Base-by-base conservation (phyloP, 2,329 filamentous ascomycete genomes). In the Clarireedia homoeocarpa region DNA sequence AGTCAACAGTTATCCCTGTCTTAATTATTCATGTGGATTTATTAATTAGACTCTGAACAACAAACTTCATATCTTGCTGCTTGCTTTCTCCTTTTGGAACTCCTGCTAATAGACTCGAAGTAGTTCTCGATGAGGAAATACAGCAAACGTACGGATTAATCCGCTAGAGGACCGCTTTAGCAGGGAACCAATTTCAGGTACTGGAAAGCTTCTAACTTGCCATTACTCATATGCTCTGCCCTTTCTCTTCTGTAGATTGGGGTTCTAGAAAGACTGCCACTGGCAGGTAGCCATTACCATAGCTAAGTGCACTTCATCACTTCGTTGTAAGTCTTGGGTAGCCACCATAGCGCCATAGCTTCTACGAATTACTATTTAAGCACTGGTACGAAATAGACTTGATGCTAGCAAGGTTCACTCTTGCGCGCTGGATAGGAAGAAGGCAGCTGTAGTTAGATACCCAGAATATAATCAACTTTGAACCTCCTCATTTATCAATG, bases 1-100 rank as follows among this genome's bases (percentile, higher is more conserved):
- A 39, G 53, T 55, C 53, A 55, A 55, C 53, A 55, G 53, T 55
- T 55, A 55, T 55, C 53, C 53, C 53, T 55, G 53, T 55, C 53
- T 55, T 55, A 55, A 55, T 42, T 27, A 44, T 44, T 40, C 47
- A 55, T 55, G 53, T 55, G 53, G 53, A 55, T 48, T 48, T 34
- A 48, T 42, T 55, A 55, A 55, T 55, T 55, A 55, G 53, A 55
- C 53, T 55, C 53, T 55, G 53, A 55, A 55, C 27, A 55, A 42
- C 39, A 51, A 36, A 51, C 15, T 36, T 26, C 38, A 55, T 24
- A 7, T 17, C 4, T 50, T 50, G 4, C 45, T 12, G 3, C 51
- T 51, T 45, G 20, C 49, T 51, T 42, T 17, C 40, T n/a, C 26
- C 7, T 51, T 30, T 24, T 51, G 20, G 47, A 45, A 51, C 30